Conservation (phyloP, 148 eudicot genomes). For the Cornus kousa region DNA sequence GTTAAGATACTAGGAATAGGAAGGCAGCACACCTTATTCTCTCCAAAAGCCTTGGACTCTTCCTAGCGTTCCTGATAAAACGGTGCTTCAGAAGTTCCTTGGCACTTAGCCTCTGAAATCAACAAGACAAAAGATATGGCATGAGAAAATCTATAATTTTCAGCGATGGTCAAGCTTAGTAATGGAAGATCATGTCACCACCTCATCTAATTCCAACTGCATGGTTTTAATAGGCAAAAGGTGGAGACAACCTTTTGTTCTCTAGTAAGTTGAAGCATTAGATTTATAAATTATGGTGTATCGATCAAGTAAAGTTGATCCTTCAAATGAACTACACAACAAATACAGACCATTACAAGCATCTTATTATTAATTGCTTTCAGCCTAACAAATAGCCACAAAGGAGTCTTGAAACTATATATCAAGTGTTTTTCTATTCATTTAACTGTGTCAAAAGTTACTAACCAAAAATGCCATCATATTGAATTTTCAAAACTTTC, state of each 20-base stretch:
- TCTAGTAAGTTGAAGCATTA: neutral
- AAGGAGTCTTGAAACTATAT: neutral
- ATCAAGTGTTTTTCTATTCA: neutral
- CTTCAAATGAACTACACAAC: neutral
- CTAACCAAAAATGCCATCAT: neutral
- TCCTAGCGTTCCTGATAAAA: conserved; percentile 79
- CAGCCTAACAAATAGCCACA: neutral
- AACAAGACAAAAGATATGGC: conserved; percentile 20
- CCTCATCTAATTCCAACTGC: no score
- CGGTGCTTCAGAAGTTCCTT: conserved; percentile 90
- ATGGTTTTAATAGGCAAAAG: no score
- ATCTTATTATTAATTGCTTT: neutral
- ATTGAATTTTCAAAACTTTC: neutral
- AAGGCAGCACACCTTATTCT: conserved; percentile 68
- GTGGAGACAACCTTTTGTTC: neutral
- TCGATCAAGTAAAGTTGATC: neutral
- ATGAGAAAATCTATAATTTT: neutral
- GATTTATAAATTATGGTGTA: neutral
- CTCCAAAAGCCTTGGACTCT: conserved; percentile 85
- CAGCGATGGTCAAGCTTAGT: neutral
- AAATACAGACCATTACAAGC: neutral
- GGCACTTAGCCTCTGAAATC: conserved; percentile 87
- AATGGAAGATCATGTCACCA: no score
- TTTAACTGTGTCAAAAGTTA: neutral
- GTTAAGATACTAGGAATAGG: neutral